Evolutionary conservation across 2,329 filamentous ascomycete species (phyloP), one percentile per base, ranked within the genome.

Genomic region (Pestalotiopsis sp.): DNA sequence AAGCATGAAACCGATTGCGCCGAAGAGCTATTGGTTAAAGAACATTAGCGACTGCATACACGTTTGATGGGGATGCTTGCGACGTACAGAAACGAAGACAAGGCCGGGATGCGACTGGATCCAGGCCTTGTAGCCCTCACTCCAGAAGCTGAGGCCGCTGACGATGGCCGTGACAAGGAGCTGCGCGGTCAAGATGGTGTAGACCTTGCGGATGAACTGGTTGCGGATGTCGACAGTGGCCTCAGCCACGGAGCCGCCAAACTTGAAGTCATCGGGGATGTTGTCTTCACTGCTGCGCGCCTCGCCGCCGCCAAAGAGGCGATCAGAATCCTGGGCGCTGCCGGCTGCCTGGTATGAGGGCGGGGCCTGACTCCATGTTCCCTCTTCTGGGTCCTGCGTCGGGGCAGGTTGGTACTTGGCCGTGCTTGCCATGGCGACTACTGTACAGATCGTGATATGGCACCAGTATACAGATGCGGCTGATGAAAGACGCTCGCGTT

Each of bases 191-290:
- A 99, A 87, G 81, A 99, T 99, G 69, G 94, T 92, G 84, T 99
- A 99, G 78, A 99, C 96, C 86, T 98, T 98, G 82, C 95, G 92
- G 75, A 97, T 87, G 81, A 98, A 99, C 82, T 96, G 93, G 90
- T 98, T 97, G 75, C 95, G 93, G 79, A 99, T 97, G 77, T 97
- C 94, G 78, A 98, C 86, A 23, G 95, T 97, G 61, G 93, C 95
- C 84, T 98, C 96, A 73, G 95, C 92, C 69, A 98, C 95, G 20
- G 92, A 94, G 71, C 94, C 95, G 75, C 95, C 96, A 78, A 97
- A 98, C 93, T 98, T 98, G 90, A 98, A 98, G 82, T 98, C 95
- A 84, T 98, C 95, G 1, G 95, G 95, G 59, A 98, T 80, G 77
- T 98, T 97, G 82, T 98, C 95, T 78, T 95, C 90, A 81, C 95